Evolutionary conservation across 495 filamentous ascomycete species (phyloP).

Genomic region (Tuber brumale): DNA sequence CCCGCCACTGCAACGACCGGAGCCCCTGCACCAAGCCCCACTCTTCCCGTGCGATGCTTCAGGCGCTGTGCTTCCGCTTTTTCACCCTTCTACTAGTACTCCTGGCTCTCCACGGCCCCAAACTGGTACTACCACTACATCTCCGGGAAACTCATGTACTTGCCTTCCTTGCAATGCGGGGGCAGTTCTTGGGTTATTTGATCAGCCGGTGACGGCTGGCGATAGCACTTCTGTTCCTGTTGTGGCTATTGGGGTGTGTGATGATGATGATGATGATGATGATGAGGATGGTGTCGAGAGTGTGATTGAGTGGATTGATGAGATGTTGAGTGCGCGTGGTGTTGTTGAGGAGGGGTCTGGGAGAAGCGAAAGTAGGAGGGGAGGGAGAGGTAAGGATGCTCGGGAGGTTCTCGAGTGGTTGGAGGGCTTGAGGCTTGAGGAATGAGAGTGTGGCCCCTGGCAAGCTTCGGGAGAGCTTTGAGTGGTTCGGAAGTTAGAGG

Average conservation of each 20-base stretch:
- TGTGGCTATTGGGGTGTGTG: neutral
- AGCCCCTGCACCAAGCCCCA: neutral
- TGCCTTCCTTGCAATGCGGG: neutral
- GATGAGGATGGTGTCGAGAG: neutral
- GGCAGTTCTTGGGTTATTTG: neutral
- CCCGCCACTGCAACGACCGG: neutral
- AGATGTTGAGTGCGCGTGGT: neutral
- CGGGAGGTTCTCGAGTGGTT: neutral
- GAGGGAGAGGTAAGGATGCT: neutral
- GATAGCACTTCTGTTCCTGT: neutral
- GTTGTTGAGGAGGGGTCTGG: neutral
- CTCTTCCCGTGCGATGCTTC: constrained; percentile 1
- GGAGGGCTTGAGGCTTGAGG: neutral
- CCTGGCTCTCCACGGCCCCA: neutral
- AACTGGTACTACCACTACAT: neutral
- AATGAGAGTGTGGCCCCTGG: neutral
- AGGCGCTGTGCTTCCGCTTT: neutral
- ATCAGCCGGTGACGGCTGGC: neutral
- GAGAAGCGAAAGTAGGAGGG: neutral
- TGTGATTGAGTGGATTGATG: constrained; percentile 1
- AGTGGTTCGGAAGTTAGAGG: neutral
- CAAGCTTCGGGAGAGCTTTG: neutral
- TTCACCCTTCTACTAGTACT: neutral
- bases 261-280: neutral
- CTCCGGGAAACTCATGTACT: neutral